Percentiles rank a stretch among this genome's conserved stretches.
Conservation (phyloP, 306 rosid genomes). For the Cucurbita pepo region DNA sequence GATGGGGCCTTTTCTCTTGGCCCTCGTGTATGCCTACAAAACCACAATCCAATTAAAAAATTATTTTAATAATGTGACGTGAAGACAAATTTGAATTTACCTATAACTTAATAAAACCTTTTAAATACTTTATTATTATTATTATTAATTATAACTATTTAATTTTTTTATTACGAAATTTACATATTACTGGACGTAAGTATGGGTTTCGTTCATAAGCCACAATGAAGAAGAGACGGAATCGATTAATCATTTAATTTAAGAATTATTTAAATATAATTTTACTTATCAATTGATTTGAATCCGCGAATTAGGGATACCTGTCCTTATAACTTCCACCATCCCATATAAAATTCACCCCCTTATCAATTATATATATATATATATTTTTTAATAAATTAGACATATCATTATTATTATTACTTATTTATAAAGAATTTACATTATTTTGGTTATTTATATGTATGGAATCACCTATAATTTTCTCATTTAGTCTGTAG, state of each 20-base stretch:
- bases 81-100: not conserved
- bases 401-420: too few species aligned
- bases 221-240: not conserved
- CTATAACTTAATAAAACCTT: too few species aligned
- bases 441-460: too few species aligned
- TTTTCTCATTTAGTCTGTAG: too few species aligned
- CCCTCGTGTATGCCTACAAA: conserved; percentile 1
- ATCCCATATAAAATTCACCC: not conserved
- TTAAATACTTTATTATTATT: too few species aligned
- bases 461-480: too few species aligned
- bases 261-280: not conserved
- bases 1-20: not conserved
- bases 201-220: not conserved
- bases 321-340: not conserved
- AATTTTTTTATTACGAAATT: not conserved
- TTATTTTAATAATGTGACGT: not conserved
- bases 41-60: not conserved
- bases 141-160: too few species aligned
- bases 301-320: not conserved
- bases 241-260: not conserved
- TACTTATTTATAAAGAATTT: too few species aligned
- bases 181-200: not conserved
- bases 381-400: not conserved
- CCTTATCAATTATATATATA: not conserved
- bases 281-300: not conserved